A percentile compares a stretch with the other conserved stretches of the same genome.
Evolutionary conservation across 768 basidiomycete species (phyloP).

Genomic region (Calocybe cyanea): DNA sequence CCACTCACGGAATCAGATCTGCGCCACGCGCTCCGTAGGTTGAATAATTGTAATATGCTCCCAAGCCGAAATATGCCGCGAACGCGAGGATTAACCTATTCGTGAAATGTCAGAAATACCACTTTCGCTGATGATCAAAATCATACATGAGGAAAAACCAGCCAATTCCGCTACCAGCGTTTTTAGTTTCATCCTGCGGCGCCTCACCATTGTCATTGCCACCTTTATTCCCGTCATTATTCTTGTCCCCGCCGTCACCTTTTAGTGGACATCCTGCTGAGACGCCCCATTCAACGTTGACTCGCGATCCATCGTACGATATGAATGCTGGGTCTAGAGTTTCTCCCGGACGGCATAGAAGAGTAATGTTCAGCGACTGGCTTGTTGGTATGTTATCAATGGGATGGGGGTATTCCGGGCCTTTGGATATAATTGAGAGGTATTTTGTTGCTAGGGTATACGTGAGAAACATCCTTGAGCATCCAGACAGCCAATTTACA

Average conservation of each 20-base stretch:
- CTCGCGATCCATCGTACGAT: conserved; percentile 55
- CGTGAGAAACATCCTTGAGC: conserved; percentile 3
- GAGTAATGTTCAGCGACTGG: conserved; percentile 59
- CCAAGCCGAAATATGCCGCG: conserved; percentile 67
- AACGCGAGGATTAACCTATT: conserved; percentile 62
- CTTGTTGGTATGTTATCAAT: conserved; percentile 36
- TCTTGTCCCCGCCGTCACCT: conserved; percentile 39
- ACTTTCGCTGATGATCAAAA: not conserved
- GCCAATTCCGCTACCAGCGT: conserved; percentile 71
- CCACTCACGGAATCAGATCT: conserved; percentile 79
- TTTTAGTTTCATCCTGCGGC: conserved; percentile 28
- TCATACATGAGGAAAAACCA: conserved; percentile 86
- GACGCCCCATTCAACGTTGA: conserved; percentile 59
- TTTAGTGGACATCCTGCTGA: conserved; percentile 53
- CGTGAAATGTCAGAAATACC: not conserved
- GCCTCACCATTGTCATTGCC: conserved; percentile 16
- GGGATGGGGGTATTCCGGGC: conserved; percentile 55
- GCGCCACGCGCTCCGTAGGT: conserved; percentile 81
- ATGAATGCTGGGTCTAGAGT: conserved; percentile 47
- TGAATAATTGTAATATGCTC: conserved; percentile 85
- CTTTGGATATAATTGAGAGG: conserved; percentile 54
- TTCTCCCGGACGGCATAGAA: conserved; percentile 49
- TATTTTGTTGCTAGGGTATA: conserved; percentile 46
- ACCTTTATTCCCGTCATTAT: conserved; percentile 23
- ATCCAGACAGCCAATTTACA: conserved; percentile 26